Conservation (phyloP, 805 yeast species). For the Suhomyces pyralidae region DNA sequence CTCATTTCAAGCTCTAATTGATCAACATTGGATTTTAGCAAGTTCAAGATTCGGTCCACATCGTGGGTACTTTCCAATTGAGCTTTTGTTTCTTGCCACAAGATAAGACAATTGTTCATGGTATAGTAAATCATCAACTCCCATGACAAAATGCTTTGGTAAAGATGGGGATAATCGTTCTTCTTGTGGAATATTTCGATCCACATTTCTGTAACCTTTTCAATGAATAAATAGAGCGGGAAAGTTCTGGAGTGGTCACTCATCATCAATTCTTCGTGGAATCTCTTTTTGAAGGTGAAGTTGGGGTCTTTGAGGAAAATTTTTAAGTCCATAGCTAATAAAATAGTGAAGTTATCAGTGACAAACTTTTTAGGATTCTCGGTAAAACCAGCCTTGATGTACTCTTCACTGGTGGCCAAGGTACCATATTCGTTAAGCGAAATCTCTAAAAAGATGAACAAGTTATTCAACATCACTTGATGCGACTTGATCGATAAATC, state of each 20-base stretch:
- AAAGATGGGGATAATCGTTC: conserved; percentile 35
- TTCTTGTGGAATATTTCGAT: conserved; percentile 28
- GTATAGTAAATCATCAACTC: conserved; percentile 54
- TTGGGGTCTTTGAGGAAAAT: conserved; percentile 55
- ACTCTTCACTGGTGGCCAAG: conserved; percentile 43
- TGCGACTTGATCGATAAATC: conserved; percentile 40
- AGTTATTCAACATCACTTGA: conserved; percentile 37
- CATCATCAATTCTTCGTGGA: conserved; percentile 64
- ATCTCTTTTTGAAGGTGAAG: conserved; percentile 58
- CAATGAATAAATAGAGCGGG: conserved; percentile 45
- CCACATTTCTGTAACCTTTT: conserved; percentile 36
- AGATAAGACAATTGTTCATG: conserved; percentile 53
- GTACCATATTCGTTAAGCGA: conserved; percentile 42
- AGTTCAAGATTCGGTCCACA: conserved; percentile 46
- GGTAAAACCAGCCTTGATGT: conserved; percentile 46
- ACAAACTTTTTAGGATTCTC: conserved; percentile 43
- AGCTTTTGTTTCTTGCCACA: conserved; percentile 67
- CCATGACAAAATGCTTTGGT: conserved; percentile 45
- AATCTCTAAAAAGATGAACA: conserved; percentile 37
- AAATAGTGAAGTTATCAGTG: conserved; percentile 43
- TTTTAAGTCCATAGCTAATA: conserved; percentile 53
- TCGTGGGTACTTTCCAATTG: conserved; percentile 43
- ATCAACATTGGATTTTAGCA: conserved; percentile 36
- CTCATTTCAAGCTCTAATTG: conserved; percentile 26
- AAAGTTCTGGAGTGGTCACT: conserved; percentile 48